Conservation (phyloP, 495 filamentous ascomycete species). For the Pyronema domesticum region DNA sequence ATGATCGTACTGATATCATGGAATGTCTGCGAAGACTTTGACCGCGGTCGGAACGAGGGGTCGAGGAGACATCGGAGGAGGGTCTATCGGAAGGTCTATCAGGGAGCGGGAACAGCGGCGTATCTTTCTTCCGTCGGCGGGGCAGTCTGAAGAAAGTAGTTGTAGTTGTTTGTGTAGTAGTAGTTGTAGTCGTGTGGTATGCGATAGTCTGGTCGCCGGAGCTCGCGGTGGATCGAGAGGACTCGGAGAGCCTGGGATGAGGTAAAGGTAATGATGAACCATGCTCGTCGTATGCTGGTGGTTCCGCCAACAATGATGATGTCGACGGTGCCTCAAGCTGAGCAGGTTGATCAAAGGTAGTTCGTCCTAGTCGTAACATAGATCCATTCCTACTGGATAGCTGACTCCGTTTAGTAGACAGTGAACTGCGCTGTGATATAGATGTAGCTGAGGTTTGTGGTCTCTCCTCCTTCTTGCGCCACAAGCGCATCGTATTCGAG, state of each 20-base stretch:
- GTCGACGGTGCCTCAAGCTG: conserved; percentile 12
- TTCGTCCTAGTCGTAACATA: conserved; percentile 31
- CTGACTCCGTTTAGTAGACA: conserved; percentile 22
- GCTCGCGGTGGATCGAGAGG: conserved; percentile 77
- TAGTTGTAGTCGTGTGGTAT: conserved; percentile 39
- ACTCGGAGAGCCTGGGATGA: conserved; percentile 65
- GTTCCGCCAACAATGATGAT: conserved; percentile 8
- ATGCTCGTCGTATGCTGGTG: conserved; percentile 37
- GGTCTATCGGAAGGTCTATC: conserved; percentile 30
- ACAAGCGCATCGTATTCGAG: conserved; percentile 18
- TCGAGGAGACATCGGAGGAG: conserved; percentile 4
- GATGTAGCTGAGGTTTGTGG: conserved; percentile 7
- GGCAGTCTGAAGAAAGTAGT: conserved; percentile 66
- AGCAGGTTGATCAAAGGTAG: conserved; percentile 51
- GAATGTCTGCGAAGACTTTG: conserved; percentile 16
- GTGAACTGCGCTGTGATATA: conserved; percentile 25
- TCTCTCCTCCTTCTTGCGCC: conserved; percentile 15
- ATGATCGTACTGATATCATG: conserved; percentile 12
- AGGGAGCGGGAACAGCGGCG: conserved; percentile 74
- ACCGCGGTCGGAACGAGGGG: conserved; percentile 15
- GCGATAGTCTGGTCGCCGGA: conserved; percentile 49
- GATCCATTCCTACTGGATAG: conserved; percentile 22
- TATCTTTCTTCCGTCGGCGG: conserved; percentile 63
- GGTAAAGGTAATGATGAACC: conserved; percentile 48
- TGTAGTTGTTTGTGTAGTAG: conserved; percentile 42